A percentile compares a stretch with the other conserved stretches of the same genome.
Conservation (phyloP, 768 basidiomycete genomes). For the Lactifluus piperatus region DNA sequence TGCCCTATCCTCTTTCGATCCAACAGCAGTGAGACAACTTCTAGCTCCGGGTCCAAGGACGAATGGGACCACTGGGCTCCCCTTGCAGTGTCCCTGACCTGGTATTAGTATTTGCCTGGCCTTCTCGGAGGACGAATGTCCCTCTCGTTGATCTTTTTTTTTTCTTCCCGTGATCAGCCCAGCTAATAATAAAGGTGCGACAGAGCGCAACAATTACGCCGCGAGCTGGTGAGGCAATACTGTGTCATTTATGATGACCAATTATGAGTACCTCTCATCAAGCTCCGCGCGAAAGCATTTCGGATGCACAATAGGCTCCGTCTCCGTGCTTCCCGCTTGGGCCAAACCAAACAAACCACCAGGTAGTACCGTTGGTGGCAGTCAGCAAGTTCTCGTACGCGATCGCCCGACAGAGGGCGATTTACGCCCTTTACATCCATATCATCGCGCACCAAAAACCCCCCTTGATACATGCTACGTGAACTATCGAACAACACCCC, state of each 20-base stretch:
- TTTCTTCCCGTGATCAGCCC: slow-evolving; percentile 2
- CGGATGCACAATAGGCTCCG: slow-evolving; percentile 14
- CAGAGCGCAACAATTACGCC: slow-evolving; percentile 6
- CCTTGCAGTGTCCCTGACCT: background rate
- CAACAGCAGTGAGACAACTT: slow-evolving; percentile 12
- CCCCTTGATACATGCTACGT: background rate
- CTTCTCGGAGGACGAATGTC: background rate
- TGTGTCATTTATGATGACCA: background rate
- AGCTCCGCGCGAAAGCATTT: slow-evolving; percentile 9
- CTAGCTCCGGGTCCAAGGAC: slow-evolving; percentile 9
- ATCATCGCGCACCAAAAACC: background rate
- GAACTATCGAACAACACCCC: background rate
- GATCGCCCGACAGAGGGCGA: background rate
- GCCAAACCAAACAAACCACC: background rate
- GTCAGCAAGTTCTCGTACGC: background rate
- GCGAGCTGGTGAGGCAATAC: background rate
- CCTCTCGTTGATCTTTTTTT: background rate
- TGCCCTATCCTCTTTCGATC: slow-evolving; percentile 6
- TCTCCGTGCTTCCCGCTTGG: slow-evolving; percentile 16
- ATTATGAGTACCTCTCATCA: background rate
- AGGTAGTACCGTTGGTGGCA: background rate
- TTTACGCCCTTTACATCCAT: background rate
- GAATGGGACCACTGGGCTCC: background rate
- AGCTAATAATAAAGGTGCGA: background rate
- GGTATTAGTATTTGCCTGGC: background rate